Base-by-base conservation (phyloP, 495 filamentous ascomycete genomes). In the Podospora anserina region DNA sequence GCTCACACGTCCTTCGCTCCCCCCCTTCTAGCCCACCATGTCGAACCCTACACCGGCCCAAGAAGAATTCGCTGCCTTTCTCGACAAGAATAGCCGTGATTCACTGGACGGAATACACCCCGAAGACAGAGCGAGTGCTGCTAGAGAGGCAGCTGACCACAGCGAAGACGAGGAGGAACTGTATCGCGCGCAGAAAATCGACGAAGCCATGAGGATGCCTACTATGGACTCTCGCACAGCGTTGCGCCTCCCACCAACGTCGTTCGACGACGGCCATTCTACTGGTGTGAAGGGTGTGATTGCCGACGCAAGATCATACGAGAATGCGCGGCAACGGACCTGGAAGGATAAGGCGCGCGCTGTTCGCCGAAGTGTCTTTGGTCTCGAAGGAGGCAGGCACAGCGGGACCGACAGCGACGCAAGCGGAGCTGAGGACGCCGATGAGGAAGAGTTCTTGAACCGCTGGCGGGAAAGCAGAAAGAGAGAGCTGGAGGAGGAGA, bases 261-360 rank as follows among this genome's bases (percentile, higher is more conserved):
- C 86, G 64, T 94, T 90, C 80, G 88, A 95, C 72, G 87, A 87
- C 69, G 91, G 95, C 73, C 76, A 79, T 61, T 81, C 80, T 26
- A 96, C 96, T n/a, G 95, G 95, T 28, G 96, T 97, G 66, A 98
- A 98, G 82, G 95, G 95, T 71, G 95, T 99, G 78, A 97, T 99
- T 69, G 93, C 96, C 71, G 95, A 99, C 75, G 95, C 95, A 27
- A 87, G 91, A 69, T 89, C 91, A 64, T 98, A 94, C 75, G 93
- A 97, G 79, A 87, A 89, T 64, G 92, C 94, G 13, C 88, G 88
- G 63, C 90, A 89, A 71, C 83, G 81, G 70, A 90, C 86, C 69
- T 84, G 85, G 81, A 82, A 81, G 78, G 80, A 78, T 65, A 78
- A 75, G 59, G 80, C 81, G 60, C 73, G 75, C 39, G 76, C 75